Percentiles rank a stretch among this genome's conserved stretches.
These are phyloP conservation scores for Neurospora cerealis DNA, from an alignment of 495 filamentous ascomycete genomes.

Conservation along the genomic window DNA sequence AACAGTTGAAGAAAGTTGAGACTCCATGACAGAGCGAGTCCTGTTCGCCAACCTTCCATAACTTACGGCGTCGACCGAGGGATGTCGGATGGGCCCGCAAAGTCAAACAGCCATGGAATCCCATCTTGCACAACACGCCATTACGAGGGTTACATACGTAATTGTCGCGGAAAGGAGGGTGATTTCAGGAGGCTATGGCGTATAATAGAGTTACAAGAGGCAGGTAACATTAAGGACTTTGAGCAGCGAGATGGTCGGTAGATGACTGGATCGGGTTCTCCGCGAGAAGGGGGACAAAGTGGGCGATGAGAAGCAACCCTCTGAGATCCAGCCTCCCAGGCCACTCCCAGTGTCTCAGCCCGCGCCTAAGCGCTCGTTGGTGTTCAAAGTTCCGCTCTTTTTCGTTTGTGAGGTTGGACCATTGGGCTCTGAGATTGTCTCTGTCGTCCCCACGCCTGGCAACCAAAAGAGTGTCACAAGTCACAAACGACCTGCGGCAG, in stretches of 20 bases:
- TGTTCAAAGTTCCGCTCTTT: neutral
- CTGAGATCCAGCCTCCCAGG: neutral
- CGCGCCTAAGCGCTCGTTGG: neutral
- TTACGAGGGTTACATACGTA: neutral
- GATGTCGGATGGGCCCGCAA: neutral
- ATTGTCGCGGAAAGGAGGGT: neutral
- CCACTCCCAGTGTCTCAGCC: neutral
- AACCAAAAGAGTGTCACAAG: neutral
- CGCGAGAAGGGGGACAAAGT: neutral
- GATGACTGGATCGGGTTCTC: neutral
- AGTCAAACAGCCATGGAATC: neutral
- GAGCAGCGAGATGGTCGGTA: neutral
- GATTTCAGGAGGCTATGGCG: neutral
- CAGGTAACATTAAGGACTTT: neutral
- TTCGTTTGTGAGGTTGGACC: neutral
- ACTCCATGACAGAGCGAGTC: neutral
- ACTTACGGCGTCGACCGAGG: neutral
- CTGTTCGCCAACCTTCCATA: neutral
- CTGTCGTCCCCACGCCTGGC: neutral
- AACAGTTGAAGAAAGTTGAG: neutral
- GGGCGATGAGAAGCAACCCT: neutral
- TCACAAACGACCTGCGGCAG: neutral
- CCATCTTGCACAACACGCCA: neutral
- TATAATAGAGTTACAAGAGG: neutral
- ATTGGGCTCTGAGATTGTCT: neutral